Base-by-base conservation (phyloP, 768 basidiomycete species). In the Tricholoma bakamatsutake region DNA sequence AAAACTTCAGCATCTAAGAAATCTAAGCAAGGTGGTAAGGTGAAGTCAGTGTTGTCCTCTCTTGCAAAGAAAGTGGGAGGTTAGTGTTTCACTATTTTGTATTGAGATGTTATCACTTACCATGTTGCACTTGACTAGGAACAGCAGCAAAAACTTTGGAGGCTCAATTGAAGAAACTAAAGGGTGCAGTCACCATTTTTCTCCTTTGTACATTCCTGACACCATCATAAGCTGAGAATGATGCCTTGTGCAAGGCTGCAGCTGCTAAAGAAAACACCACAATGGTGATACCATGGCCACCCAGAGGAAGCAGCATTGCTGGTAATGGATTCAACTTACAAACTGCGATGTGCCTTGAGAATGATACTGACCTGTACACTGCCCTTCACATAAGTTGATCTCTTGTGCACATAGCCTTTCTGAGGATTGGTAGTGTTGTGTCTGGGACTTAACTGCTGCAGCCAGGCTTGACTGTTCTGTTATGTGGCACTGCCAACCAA, bases 111-210 rank as follows among this genome's bases (percentile, higher is more conserved):
- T 33, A 50, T 50, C 18, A 33, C 21, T 33, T 50, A 50, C 34
- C 11, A 12, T 50, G 35, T 34, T 33, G 17, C 49, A 33, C 31
- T 33, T 50, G 31, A 33, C 18, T 30, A 49, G 47, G 47, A 12
- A 34, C 27, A 18, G 5, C 49, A 50, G 49, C 49, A 50, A 50
- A 33, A 33, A 17, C 49, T 4, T 27, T 50, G 17, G 49, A 34
- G 35, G 49, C 49, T 37, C n/a, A 34, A 21, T 37, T 50, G 31
- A 50, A 50, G 21, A 34, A 50, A 50, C 35, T 50, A 50, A 33
- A 50, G 35, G 49, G 49, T 50, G 18, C 30, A 13, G 34, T 33
- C 28, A 33, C 31, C 9, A 9, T 50, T 50, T 50, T n/a, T 40
- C 39, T 18, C 39, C 7, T 31, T 50, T 11, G 11, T 50, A 12